Conservation (phyloP, 345 rosid genomes). For the Viola odorata region DNA sequence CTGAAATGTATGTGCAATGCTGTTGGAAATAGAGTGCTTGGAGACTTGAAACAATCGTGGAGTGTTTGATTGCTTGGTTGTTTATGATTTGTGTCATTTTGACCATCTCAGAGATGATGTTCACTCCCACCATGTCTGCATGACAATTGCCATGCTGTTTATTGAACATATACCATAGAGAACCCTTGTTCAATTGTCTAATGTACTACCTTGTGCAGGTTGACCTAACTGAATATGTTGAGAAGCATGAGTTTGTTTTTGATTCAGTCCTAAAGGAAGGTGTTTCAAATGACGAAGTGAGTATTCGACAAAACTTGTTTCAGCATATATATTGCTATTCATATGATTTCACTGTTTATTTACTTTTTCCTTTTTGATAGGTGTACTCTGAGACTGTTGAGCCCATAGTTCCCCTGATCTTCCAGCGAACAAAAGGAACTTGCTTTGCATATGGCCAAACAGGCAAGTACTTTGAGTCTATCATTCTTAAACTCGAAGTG, state of each 20-base stretch:
- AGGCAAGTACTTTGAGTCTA: conserved; percentile 26
- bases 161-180: too few species aligned
- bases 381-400: conserved; percentile 54
- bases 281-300: conserved; percentile 50
- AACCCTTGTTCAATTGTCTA: too few species aligned
- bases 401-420: conserved; percentile 50
- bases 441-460: conserved; percentile 66
- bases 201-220: conserved; percentile 29
- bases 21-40: too few species aligned
- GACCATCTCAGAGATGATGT: too few species aligned
- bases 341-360: conserved; percentile 10
- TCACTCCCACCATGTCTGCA: too few species aligned
- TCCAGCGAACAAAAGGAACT: conserved; percentile 52
- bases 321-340: neutral
- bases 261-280: conserved; percentile 49
- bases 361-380: conserved; percentile 14
- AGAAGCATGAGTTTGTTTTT: conserved; percentile 56
- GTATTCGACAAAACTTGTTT: conserved; percentile 8
- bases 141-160: too few species aligned
- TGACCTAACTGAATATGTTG: conserved; percentile 53
- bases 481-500: neutral
- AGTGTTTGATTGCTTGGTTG: too few species aligned
- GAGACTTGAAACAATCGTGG: too few species aligned
- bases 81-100: too few species aligned
- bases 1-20: neutral